Percentiles rank a stretch among this genome's conserved stretches.
Conservation (phyloP, 805 yeast species). For the Ogataea pignaliae region DNA sequence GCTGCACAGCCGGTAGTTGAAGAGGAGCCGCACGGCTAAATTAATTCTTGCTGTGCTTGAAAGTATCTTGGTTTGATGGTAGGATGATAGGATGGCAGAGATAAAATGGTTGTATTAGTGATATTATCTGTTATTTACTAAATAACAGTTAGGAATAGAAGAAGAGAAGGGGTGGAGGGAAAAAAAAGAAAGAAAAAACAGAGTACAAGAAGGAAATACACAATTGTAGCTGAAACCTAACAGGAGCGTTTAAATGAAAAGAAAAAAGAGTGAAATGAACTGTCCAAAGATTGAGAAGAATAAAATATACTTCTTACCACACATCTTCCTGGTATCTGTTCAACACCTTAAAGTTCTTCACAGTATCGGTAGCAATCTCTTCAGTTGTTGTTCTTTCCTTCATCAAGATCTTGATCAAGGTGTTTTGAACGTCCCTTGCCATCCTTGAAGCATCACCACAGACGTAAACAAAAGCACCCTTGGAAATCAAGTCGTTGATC, state of each 20-base stretch:
- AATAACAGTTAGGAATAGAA: no score
- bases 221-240: background rate
- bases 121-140: no score
- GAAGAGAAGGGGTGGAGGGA: no score
- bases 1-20: no score
- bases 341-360: slow-evolving; percentile 73
- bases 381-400: slow-evolving; percentile 57
- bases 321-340: slow-evolving; percentile 97
- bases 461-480: slow-evolving; percentile 86
- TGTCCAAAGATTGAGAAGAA: background rate
- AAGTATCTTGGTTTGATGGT: no score
- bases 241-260: background rate
- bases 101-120: no score
- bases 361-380: slow-evolving; percentile 69
- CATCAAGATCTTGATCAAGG: slow-evolving; percentile 60
- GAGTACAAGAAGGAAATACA: background rate
- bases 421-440: slow-evolving; percentile 88
- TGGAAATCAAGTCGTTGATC: slow-evolving; percentile 48
- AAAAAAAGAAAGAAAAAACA: no score
- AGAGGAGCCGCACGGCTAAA: no score
- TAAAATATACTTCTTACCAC: slow-evolving; percentile 52
- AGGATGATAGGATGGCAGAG: no score
- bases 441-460: slow-evolving; percentile 96
- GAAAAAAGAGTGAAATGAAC: background rate
- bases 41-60: no score